Base-by-base conservation (phyloP, 2,329 filamentous ascomycete genomes). In the Shiraia sp. region DNA sequence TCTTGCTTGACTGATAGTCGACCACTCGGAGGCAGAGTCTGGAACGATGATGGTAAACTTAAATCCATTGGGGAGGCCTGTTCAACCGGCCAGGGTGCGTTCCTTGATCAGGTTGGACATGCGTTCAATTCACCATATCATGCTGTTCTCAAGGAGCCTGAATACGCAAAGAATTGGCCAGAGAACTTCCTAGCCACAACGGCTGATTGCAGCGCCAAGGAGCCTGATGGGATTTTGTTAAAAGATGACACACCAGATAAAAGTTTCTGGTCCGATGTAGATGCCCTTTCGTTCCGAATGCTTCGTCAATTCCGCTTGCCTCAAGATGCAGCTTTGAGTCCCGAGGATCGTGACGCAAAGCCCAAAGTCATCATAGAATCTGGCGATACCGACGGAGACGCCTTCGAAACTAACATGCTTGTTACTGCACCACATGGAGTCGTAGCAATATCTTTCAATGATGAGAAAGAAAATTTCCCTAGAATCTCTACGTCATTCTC, bases 31-130 rank as follows among this genome's bases (percentile, higher is more conserved):
- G 60, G 68, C 19, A 73, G 47, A 26, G 47, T 57, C 13, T 51
- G 51, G 2, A 53, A 53, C 13, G 44, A 51, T 25, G 51, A 73
- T 32, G 63, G 64, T 16, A 67, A 75, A 42, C 76, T 73, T 41
- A 51, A 46, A 1, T 70, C 68, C 13, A 70, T 75, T 59, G 73
- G 73, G 65, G 71, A 72, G 42, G 72, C 74, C 6, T 77, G 75
- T 43, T 67, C 71, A 5, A 61, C 76, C 12, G 64, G 68, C 2
- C 67, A 70, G 49, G 65, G 63, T 2, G 64, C 66, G 7, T 65
- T 66, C 32, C 43, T 71, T n/a, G 63, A 68, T 30, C 61, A 70
- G 44, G 60, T 72, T 5, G 67, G 66, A 12, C 65, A 68, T 50
- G 68, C 69, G 12, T 69, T 71, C 46, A 65, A 65, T 4, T 65